Conservation (phyloP, 179 eudicot genomes). For the Silene noctiflora region DNA sequence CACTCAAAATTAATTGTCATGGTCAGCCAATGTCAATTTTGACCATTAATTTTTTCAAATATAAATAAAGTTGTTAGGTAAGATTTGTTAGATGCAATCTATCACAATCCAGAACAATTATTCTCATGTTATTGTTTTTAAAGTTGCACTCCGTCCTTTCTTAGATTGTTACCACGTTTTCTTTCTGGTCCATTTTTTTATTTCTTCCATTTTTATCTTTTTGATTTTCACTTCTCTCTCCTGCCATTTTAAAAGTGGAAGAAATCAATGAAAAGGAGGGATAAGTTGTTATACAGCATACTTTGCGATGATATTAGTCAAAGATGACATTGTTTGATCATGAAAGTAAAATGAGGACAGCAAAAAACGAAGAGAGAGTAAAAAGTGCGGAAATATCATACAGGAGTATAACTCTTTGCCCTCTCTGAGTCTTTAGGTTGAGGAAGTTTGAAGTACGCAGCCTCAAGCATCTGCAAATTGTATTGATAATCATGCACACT, state of each 20-base stretch:
- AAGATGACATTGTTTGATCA: not conserved
- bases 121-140: not conserved
- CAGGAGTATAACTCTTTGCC: constrained; percentile 82
- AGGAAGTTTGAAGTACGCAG: constrained; percentile 83
- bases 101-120: not conserved
- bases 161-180: too few relatives aligned
- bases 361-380: not conserved
- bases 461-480: constrained; percentile 87
- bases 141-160: not conserved
- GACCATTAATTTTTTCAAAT: too few relatives aligned
- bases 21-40: not conserved
- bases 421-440: constrained; percentile 94
- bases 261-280: too few relatives aligned
- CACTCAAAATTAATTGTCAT: not conserved
- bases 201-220: too few relatives aligned
- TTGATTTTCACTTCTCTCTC: too few relatives aligned
- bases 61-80: not conserved
- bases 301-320: not conserved
- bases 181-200: too few relatives aligned
- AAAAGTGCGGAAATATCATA: constrained; percentile 35
- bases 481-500: constrained; percentile 64
- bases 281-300: not conserved
- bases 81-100: too few relatives aligned
- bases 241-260: too few relatives aligned
- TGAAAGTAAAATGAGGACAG: not conserved